Conservation (phyloP, 805 yeast species). For the Spathaspora hagerdaliae region DNA sequence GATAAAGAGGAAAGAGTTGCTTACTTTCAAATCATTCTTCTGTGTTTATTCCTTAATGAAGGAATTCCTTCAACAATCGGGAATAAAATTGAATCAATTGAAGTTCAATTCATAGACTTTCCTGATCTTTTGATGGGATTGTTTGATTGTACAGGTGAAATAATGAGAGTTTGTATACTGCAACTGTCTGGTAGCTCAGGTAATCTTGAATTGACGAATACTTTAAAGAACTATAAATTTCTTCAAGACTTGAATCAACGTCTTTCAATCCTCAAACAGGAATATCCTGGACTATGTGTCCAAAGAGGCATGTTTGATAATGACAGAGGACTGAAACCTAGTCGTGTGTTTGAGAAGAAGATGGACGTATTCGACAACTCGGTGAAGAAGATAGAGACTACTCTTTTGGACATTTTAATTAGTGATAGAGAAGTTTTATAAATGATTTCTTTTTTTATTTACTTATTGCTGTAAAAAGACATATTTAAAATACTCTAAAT, state of each 20-base stretch:
- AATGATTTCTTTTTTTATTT: not conserved
- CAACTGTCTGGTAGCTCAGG: constrained; percentile 14
- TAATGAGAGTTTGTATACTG: constrained; percentile 36
- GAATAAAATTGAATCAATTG: constrained; percentile 3
- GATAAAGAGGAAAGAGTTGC: not conserved
- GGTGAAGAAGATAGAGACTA: constrained; percentile 18
- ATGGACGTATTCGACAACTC: constrained; percentile 19
- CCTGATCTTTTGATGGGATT: constrained; percentile 37
- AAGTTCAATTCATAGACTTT: constrained; percentile 3
- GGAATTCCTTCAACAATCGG: not conserved
- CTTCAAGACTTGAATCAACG: constrained; percentile 13
- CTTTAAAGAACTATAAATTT: constrained; percentile 11
- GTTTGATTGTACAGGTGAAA: constrained; percentile 40
- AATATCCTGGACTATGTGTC: constrained; percentile 15
- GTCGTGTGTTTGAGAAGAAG: constrained; percentile 14
- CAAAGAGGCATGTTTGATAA: constrained; percentile 14
- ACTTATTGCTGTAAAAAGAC: not conserved
- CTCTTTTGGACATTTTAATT: constrained; percentile 17
- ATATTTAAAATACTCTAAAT: constrained; percentile 15
- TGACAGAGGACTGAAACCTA: constrained; percentile 9
- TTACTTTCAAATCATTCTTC: not conserved
- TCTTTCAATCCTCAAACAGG: constrained; percentile 8
- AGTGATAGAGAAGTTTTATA: constrained; percentile 14
- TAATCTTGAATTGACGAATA: constrained; percentile 8
- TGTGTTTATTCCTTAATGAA: not conserved